These are phyloP conservation scores for Torulaspora globosa DNA, from an alignment of 1,139 yeast genomes.

Conservation along the genomic window DNA sequence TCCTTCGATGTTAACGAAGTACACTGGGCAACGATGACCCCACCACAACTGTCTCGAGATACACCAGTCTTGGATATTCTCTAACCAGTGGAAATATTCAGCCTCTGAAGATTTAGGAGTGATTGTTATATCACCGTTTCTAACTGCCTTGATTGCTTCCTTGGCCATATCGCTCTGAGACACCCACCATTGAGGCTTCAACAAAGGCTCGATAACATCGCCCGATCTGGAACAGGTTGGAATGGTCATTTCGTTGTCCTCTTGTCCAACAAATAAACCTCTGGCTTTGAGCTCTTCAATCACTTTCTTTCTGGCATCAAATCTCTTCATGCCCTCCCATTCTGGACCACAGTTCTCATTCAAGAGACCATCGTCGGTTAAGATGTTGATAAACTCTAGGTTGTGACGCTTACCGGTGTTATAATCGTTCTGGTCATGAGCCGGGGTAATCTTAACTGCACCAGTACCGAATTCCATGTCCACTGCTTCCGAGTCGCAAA, in stretches of 20 bases:
- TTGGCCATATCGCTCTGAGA: slow-evolving; percentile 84
- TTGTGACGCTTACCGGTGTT: slow-evolving; percentile 91
- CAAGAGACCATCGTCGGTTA: slow-evolving; percentile 87
- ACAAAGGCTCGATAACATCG: slow-evolving; percentile 90
- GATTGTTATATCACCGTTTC: slow-evolving; percentile 73
- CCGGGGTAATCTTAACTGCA: slow-evolving; percentile 98
- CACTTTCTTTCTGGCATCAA: slow-evolving; percentile 85
- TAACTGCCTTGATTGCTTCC: slow-evolving; percentile 82
- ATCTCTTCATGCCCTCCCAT: slow-evolving; percentile 87
- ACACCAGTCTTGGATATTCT: slow-evolving; percentile 98
- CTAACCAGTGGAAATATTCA: slow-evolving; percentile 95
- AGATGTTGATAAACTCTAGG: slow-evolving; percentile 81
- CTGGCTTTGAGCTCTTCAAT: slow-evolving; percentile 72
- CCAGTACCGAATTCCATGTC: slow-evolving; percentile 99
- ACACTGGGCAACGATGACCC: slow-evolving; percentile 99
- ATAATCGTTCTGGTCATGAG: slow-evolving; percentile 97
- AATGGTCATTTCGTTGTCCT: slow-evolving; percentile 92
- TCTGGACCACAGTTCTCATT: slow-evolving; percentile 87
- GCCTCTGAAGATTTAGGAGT: slow-evolving; percentile 86
- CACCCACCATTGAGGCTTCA: slow-evolving; percentile 99
- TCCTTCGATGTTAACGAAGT: slow-evolving; percentile 79
- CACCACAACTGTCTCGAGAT: slow-evolving; percentile 99
- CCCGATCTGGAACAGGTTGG: slow-evolving; percentile 96
- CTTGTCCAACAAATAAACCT: slow-evolving; percentile 76
- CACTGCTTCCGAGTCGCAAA: slow-evolving; percentile 88